Percentiles rank a stretch among this genome's conserved stretches.
phyloP scores from a whole-genome alignment of 176 grass and related monocot species.

The Melocanna baccifera region DNA sequence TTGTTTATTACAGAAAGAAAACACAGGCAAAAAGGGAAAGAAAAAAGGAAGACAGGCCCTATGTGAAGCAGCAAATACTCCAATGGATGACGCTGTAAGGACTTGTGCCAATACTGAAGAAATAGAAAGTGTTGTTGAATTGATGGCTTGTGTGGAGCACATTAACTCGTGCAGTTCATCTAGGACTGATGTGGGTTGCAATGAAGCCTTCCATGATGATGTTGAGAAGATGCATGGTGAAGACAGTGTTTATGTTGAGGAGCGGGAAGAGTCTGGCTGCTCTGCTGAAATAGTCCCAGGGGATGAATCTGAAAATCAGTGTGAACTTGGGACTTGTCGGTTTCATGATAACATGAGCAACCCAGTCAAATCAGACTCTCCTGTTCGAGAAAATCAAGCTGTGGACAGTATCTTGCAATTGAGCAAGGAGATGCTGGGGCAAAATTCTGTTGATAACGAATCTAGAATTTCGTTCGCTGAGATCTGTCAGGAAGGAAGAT shows the following conservation, averaged over 20 bases:
- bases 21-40: conserved; percentile 34
- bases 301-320: conserved; percentile 5
- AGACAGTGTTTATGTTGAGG: conserved; percentile 4
- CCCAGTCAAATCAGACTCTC: conserved; percentile 17
- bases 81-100: conserved; percentile 22
- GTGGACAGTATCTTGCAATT: conserved; percentile 5
- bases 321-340: conserved; percentile 27
- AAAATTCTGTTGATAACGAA: conserved; percentile 33
- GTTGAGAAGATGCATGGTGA: conserved; percentile 13
- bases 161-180: conserved; percentile 18
- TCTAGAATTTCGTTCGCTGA: conserved; percentile 18
- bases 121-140: background rate
- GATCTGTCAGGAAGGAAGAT: conserved; percentile 42
- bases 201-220: conserved; percentile 22
- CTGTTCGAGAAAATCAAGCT: conserved; percentile 34
- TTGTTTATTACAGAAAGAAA: conserved; percentile 54
- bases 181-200: background rate
- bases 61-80: conserved; percentile 32
- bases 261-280: conserved; percentile 14
- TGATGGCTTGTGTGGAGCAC: conserved; percentile 27
- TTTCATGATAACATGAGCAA: conserved; percentile 28
- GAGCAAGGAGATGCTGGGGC: background rate
- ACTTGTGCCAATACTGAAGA: conserved; percentile 31
- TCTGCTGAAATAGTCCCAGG: background rate
- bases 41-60: conserved; percentile 43